Percentiles rank a stretch among this genome's conserved stretches.
Conservation (phyloP, 306 rosid genomes). For the Dalbergia cultrata region DNA sequence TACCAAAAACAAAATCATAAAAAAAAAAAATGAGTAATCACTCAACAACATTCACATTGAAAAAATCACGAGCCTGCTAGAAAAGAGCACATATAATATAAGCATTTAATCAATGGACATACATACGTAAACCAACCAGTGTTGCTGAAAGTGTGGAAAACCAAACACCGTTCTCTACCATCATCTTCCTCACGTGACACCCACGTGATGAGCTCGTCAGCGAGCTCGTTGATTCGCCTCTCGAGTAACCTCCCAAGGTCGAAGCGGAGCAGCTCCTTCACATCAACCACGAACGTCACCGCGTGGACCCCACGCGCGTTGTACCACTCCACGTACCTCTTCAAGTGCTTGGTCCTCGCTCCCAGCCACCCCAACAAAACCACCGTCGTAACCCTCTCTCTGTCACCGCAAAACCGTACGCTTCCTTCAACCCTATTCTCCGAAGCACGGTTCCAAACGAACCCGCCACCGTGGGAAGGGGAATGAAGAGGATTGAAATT, state of each 20-base stretch:
- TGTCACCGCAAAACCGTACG: conserved; percentile 35
- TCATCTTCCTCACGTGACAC: conserved; percentile 57
- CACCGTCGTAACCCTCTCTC: conserved; percentile 57
- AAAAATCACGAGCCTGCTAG: background rate
- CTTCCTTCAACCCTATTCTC: conserved; percentile 38
- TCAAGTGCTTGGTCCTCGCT: conserved; percentile 74
- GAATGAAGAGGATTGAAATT: conserved; percentile 45
- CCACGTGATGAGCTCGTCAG: conserved; percentile 69
- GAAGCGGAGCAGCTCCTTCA: conserved; percentile 61
- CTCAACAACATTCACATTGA: background rate
- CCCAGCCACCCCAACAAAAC: conserved; percentile 95
- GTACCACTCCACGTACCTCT: conserved; percentile 88
- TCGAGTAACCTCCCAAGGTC: conserved; percentile 68
- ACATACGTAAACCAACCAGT: conserved; percentile 98
- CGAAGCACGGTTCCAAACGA: conserved; percentile 63
- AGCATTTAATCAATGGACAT: conserved; percentile 40
- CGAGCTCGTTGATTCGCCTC: conserved; percentile 56
- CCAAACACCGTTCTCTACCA: conserved; percentile 72
- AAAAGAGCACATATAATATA: background rate
- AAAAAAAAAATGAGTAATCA: background rate
- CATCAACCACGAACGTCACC: conserved; percentile 73
- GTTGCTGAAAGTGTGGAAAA: conserved; percentile 90
- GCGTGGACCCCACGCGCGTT: conserved; percentile 76
- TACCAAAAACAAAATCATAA: conserved; percentile 46
- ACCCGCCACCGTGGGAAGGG: conserved; percentile 39